Base-by-base conservation (phyloP, 2,329 filamentous ascomycete species). In the Sclerotinia minor region DNA sequence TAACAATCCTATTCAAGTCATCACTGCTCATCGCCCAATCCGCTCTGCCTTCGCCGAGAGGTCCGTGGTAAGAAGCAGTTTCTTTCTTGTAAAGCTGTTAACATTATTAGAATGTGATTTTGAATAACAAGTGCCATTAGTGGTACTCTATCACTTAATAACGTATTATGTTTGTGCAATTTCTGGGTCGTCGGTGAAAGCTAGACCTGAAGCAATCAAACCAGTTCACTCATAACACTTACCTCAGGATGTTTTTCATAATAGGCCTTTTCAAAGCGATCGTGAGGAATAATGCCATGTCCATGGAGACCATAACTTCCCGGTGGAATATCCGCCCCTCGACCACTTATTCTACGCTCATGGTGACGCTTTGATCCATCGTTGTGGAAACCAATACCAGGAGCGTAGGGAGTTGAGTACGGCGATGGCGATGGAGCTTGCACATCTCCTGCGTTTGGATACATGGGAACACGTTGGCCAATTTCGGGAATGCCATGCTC, bases 241-340 rank as follows among this genome's bases (percentile, higher is more conserved):
- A 67, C 65, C 66, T 97, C 92, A 0, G 94, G 94, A 75, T 97
- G 93, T 80, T 95, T 97, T 75, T 92, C 87, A 76, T 95, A 96
- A 85, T 96, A 97, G 35, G 91, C 91, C 80, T 91, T 92, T 75
- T 97, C 92, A 52, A 98, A 91, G 76, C 90, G 92, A 79, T 96
- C 92, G 67, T 87, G 86, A 3, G 89, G 83, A 24, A 86, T 84
- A 35, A 91, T 83, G 65, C 92, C 93, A 76, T 97, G 94, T 55
- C 94, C 92, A 75, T 96, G 94, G 67, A 97, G 86, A 70, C 94
- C 94, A 76, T 98, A 98, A 81, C 93, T 97, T 68, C 92, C 94
- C 4, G 93, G 91, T 0, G 94, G 94, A 35, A 87, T 85, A 49
- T 87, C 82, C 73, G 89, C 89, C 47, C 89, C 90, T 67, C 88